Conservation (phyloP, 2,329 filamentous ascomycete genomes). For the Chrysoporthe puriensis region DNA sequence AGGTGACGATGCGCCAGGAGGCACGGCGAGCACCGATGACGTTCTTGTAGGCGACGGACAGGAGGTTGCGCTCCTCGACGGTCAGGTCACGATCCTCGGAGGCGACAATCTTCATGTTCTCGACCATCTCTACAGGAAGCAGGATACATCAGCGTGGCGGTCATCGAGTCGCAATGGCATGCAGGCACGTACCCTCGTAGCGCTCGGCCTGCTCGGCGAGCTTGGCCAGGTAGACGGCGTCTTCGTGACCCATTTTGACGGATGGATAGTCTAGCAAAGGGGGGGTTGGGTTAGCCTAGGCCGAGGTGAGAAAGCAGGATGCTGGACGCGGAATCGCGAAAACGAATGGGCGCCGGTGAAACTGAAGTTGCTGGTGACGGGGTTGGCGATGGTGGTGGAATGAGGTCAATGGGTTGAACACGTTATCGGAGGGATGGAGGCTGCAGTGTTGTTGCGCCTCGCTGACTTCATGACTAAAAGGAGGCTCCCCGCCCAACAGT, state of each 20-base stretch:
- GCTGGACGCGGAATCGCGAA: conserved; percentile 27
- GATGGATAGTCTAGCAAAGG: conserved; percentile 35
- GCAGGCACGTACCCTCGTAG: conserved; percentile 81
- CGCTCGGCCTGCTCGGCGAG: conserved; percentile 99
- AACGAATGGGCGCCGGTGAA: conserved; percentile 20
- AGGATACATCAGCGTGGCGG: conserved; percentile 26
- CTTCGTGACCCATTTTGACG: conserved; percentile 96
- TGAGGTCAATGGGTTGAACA: conserved; percentile 30
- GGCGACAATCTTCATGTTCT: conserved; percentile 99
- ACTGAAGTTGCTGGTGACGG: conserved; percentile 30
- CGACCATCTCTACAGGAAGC: conserved; percentile 81
- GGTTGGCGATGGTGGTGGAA: conserved; percentile 32
- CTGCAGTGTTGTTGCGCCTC: conserved; percentile 31
- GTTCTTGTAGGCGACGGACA: conserved; percentile 99
- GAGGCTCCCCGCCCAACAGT: conserved; percentile 38
- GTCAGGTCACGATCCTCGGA: conserved; percentile 81
- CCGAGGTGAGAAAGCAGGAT: conserved; percentile 16
- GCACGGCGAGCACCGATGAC: conserved; percentile 96
- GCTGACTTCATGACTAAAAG: conserved; percentile 37
- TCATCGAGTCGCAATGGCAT: conserved; percentile 21
- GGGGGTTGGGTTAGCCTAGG: conserved; percentile 33
- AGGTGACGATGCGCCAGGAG: conserved; percentile 97
- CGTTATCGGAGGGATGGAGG: conserved; percentile 28
- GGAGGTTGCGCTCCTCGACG: conserved; percentile 96
- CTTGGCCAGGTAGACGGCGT: conserved; percentile 99